A percentile compares a stretch with the other conserved stretches of the same genome.
These are phyloP conservation scores for Coemansia sp. DNA, from an alignment of 192 early-diverging fungal species.

Conservation along the genomic window DNA sequence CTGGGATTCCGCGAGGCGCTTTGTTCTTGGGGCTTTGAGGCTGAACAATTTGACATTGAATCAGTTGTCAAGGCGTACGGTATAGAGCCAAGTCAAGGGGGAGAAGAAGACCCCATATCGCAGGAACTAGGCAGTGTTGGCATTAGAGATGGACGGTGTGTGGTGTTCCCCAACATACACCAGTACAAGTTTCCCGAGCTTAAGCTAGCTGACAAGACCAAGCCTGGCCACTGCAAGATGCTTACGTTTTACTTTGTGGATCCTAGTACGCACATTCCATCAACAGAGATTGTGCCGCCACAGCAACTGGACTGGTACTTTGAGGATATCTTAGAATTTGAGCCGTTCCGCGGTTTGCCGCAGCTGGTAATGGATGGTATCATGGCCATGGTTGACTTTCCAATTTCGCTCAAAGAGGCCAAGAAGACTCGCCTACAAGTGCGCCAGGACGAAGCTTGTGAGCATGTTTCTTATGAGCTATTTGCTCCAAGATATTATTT, in stretches of 20 bases:
- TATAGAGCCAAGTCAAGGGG: constrained; percentile 38
- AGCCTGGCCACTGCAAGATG: constrained; percentile 68
- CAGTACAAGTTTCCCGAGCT: constrained; percentile 42
- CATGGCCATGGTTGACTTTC: constrained; percentile 16
- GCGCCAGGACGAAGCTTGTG: constrained; percentile 35
- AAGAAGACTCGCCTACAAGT: constrained; percentile 15
- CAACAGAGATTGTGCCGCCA: constrained; percentile 64
- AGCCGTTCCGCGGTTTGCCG: constrained; percentile 15
- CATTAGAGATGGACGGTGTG: no score
- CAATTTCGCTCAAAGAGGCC: constrained; percentile 34
- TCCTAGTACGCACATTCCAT: constrained; percentile 56
- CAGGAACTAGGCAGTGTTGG: no score
- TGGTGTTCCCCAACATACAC: no score
- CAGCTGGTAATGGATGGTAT: constrained; percentile 12
- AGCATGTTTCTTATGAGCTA: not conserved
- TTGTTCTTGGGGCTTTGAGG: not conserved
- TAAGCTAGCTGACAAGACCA: constrained; percentile 58
- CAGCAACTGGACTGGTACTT: constrained; percentile 29
- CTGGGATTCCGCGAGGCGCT: constrained; percentile 58
- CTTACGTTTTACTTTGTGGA: constrained; percentile 72
- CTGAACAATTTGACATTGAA: not conserved
- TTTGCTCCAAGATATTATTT: constrained; percentile 23
- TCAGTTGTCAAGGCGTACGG: not conserved
- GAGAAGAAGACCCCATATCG: not conserved
- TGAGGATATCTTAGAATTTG: not conserved